Evolutionary conservation across 2,329 filamentous ascomycete genomes (phyloP).

Genomic region (Cladophialophora exuberans): DNA sequence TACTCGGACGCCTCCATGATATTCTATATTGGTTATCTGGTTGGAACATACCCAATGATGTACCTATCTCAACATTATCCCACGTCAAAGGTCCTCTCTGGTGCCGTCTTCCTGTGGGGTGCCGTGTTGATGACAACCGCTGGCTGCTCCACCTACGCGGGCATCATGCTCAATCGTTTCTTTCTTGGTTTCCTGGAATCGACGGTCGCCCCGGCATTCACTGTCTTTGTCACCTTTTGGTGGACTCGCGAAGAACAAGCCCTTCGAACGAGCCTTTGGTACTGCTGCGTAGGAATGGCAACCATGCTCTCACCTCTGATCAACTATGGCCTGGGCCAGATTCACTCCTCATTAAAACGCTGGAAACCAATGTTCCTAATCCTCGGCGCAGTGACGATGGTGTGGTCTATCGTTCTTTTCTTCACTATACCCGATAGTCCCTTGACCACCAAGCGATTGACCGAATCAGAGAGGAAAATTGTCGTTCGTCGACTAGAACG

Average conservation of each 20-base stretch:
- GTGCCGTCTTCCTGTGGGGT: conserved; percentile 35
- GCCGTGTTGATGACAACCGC: conserved; percentile 33
- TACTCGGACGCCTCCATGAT: conserved; percentile 35
- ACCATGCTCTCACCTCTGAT: conserved; percentile 48
- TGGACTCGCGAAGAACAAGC: conserved; percentile 63
- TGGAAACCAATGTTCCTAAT: conserved; percentile 62
- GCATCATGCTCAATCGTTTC: conserved; percentile 68
- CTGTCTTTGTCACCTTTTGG: conserved; percentile 63
- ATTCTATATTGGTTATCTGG: conserved; percentile 41
- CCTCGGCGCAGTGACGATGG: conserved; percentile 35
- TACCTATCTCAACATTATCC: conserved; percentile 10
- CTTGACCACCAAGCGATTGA: conserved; percentile 62
- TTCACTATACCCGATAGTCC: conserved; percentile 56
- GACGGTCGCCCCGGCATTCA: conserved; percentile 67
- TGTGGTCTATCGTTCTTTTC: conserved; percentile 1
- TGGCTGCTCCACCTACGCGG: conserved; percentile 51
- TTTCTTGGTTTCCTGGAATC: conserved; percentile 64
- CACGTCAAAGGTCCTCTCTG: background rate
- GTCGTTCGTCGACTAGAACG: conserved; percentile 65
- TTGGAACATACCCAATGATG: conserved; percentile 5
- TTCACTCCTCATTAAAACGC: conserved; percentile 56
- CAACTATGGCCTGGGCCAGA: conserved; percentile 70
- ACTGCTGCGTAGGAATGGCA: conserved; percentile 43
- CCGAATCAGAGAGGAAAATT: conserved; percentile 62
- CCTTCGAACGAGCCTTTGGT: conserved; percentile 52